Base-by-base conservation (phyloP, 1,284 basidiomycete species). In the Sanghuangporus weigelae region DNA sequence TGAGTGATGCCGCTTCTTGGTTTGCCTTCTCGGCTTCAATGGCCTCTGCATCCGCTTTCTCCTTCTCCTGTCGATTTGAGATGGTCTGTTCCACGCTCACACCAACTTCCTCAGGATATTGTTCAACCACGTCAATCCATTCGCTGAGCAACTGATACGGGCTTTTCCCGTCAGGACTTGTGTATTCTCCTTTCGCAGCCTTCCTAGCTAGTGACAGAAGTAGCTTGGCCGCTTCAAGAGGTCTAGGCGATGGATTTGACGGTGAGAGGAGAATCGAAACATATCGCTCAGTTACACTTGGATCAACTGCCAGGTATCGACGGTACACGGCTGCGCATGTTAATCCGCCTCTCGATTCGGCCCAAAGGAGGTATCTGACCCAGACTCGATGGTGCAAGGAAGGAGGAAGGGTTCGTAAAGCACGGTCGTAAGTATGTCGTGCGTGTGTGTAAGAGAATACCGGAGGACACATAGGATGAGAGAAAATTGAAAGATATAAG, bases 301-400 rank as follows among this genome's bases (percentile, higher is more conserved):
- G 89, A 74, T 97, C 95, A 59, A 95, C 82, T 59, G 84, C 78
- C 48, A 99, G 86, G 74, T 96, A 98, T 48, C 97, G 85, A 63
- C 96, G 84, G 79, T 96, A 99, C 16, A 97, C 86, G 26, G 89
- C 80, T 58, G 95, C 92, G 49, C 90, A 92, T 0, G 93, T 93
- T 57, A 86, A 77, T n/a, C 95, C 94, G 62, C 93, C 93, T 71
- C 84, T 85, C 35, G 80, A 74, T 78, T 97, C 94, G 2, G 96
- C 92, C 95, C 95, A 98, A 7, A 92, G 80, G n/a, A 99, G 84
- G 74, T 98, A 99, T 57, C 92, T 82, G 21, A 91, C 86, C 97
- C 97, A 99, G 67, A 99, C 85, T 46, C 95, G 89, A 14, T 86
- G 85, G 73, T 99, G 97, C n/a, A 98, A 80, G 54, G 94, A 95